phyloP scores from a whole-genome alignment of 1,284 basidiomycete species.

The Apiotrichum veenhuisii region DNA sequence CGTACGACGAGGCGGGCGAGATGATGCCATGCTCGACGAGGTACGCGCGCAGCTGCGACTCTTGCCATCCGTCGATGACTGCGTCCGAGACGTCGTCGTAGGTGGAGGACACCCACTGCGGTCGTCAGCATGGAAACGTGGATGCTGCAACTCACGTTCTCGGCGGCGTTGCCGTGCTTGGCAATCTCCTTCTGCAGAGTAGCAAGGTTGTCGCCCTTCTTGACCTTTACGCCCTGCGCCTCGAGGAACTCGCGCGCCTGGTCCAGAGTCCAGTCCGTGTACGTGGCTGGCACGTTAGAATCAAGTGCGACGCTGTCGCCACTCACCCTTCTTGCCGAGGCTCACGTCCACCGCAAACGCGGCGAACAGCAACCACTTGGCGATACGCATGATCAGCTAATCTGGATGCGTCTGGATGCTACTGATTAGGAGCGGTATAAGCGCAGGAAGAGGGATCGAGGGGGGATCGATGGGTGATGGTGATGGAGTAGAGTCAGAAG shows the following conservation, averaged over 20 bases:
- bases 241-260: constrained; percentile 69
- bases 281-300: constrained; percentile 49
- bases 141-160: constrained; percentile 29
- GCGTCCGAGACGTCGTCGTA: constrained; percentile 45
- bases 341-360: constrained; percentile 40
- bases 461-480: too few species aligned
- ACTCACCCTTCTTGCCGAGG: constrained; percentile 44
- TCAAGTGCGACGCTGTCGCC: neutral
- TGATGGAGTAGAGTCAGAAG: too few species aligned
- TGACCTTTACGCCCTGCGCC: constrained; percentile 63
- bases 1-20: constrained; percentile 68
- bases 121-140: neutral
- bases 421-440: neutral
- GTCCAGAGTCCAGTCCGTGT: constrained; percentile 60
- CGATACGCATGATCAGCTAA: neutral
- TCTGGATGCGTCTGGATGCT: too few species aligned
- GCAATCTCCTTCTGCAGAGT: constrained; percentile 55
- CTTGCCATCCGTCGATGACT: constrained; percentile 61
- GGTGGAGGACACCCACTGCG: constrained; percentile 38
- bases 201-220: constrained; percentile 51
- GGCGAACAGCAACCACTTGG: constrained; percentile 20
- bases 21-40: constrained; percentile 83
- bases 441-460: too few species aligned
- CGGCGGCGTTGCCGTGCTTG: constrained; percentile 54
- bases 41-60: constrained; percentile 72